A percentile compares a stretch with the other conserved stretches of the same genome.
Conservation (phyloP, 1,284 basidiomycete genomes). For the Tranzscheliella williamsii region DNA sequence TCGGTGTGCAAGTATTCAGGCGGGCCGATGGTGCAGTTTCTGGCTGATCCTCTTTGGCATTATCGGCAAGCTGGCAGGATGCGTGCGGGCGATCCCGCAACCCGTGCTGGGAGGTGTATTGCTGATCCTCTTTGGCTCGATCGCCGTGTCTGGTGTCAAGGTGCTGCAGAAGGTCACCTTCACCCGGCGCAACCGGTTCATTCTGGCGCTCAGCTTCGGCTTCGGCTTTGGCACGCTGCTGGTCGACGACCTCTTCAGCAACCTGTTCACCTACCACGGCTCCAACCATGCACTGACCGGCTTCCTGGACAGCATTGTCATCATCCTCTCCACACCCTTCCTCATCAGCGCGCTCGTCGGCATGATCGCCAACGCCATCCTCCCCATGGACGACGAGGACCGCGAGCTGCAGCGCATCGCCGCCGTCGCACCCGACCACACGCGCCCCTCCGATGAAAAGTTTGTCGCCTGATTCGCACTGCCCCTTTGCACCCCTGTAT, state of each 20-base stretch:
- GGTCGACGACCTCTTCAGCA: slow-evolving; percentile 59
- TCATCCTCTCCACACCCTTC: slow-evolving; percentile 69
- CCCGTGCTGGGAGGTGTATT: slow-evolving; percentile 74
- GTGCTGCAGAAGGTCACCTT: slow-evolving; percentile 72
- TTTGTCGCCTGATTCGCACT: too few relatives aligned
- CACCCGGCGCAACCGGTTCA: slow-evolving; percentile 75
- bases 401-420: too few relatives aligned
- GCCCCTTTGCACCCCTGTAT: too few relatives aligned
- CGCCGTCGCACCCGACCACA: too few relatives aligned
- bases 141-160: slow-evolving; percentile 69
- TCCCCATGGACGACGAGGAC: slow-evolving; percentile 50
- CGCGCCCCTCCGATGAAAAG: too few relatives aligned
- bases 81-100: slow-evolving; percentile 68
- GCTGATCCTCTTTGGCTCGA: slow-evolving; percentile 61
- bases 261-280: slow-evolving; percentile 63
- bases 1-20: slow-evolving; percentile 46
- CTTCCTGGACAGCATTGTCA: slow-evolving; percentile 76
- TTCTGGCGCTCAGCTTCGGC: slow-evolving; percentile 67
- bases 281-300: slow-evolving; percentile 69
- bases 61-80: slow-evolving; percentile 77
- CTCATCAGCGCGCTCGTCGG: slow-evolving; percentile 68
- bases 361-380: slow-evolving; percentile 41
- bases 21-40: slow-evolving; percentile 46
- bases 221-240: slow-evolving; percentile 73
- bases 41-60: slow-evolving; percentile 62